Evolutionary conservation across 108 stramenopile genomes (phyloP).

Genomic region (Chaetoceros muelleri): DNA sequence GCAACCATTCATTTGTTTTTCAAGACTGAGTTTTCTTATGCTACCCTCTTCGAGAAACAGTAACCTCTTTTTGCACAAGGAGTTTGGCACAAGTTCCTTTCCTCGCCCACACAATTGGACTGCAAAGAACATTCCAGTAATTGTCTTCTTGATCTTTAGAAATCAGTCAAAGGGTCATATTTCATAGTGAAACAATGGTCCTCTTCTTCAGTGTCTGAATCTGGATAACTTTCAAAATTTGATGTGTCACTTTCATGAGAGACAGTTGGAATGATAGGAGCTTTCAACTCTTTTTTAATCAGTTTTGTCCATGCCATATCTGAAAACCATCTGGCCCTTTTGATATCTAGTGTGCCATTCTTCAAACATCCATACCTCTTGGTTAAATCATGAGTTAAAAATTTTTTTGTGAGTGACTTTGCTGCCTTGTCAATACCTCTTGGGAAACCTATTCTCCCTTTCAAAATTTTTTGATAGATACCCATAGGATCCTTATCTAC

Average conservation of each 20-base stretch:
- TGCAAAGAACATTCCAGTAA: too few species aligned
- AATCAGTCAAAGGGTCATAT: neutral
- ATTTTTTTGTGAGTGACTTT: constrained; percentile 67
- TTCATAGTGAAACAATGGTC: neutral
- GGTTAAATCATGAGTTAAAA: constrained; percentile 61
- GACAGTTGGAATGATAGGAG: constrained; percentile 64
- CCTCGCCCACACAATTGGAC: too few species aligned
- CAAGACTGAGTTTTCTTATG: too few species aligned
- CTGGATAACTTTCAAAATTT: constrained; percentile 78
- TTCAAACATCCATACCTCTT: constrained; percentile 77
- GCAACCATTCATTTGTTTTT: too few species aligned
- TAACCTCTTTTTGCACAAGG: too few species aligned
- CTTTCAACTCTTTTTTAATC: constrained; percentile 28
- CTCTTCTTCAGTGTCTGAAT: constrained; percentile 25
- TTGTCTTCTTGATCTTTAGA: too few species aligned
- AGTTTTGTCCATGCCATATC: constrained; percentile 52
- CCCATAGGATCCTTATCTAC: constrained; percentile 76
- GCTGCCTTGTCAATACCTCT: constrained; percentile 60
- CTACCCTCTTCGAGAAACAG: too few species aligned
- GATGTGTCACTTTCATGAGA: constrained; percentile 46
- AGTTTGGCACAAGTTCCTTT: too few species aligned
- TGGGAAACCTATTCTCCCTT: constrained; percentile 62
- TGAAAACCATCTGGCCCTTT: constrained; percentile 56
- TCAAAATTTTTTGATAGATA: constrained; percentile 65
- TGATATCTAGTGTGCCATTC: constrained; percentile 66